Percentiles rank a stretch among this genome's conserved stretches.
Conservation (phyloP, 2,329 filamentous ascomycete genomes). For the Elsinoe arachidis region DNA sequence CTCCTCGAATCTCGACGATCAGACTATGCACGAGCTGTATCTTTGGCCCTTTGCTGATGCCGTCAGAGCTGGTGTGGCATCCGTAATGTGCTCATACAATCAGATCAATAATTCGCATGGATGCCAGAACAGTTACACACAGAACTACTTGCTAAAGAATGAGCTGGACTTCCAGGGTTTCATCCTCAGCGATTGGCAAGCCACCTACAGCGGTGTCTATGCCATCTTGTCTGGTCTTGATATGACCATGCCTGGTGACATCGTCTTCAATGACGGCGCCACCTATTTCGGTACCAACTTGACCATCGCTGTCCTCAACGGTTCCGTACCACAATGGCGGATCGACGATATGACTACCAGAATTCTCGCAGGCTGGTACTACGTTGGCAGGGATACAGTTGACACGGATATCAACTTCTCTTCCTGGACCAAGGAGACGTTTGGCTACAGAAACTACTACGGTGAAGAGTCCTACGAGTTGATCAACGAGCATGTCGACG, state of each 20-base stretch:
- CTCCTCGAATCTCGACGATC: conserved; percentile 56
- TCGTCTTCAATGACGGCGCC: conserved; percentile 19
- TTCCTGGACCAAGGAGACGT: conserved; percentile 46
- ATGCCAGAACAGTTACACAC: conserved; percentile 50
- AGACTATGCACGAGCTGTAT: conserved; percentile 42
- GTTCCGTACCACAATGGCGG: conserved; percentile 26
- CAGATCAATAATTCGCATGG: conserved; percentile 71
- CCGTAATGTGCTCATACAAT: conserved; percentile 54
- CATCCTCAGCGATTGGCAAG: conserved; percentile 59
- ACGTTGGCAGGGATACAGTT: conserved; percentile 39
- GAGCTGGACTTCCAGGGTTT: conserved; percentile 62
- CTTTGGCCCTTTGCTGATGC: conserved; percentile 59
- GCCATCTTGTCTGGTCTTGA: conserved; percentile 54
- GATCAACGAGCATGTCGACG: conserved; percentile 71
- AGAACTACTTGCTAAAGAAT: conserved; percentile 60
- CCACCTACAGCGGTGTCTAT: conserved; percentile 49
- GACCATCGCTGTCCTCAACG: conserved; percentile 23
- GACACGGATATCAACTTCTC: conserved; percentile 38
- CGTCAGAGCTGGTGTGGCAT: conserved; percentile 47
- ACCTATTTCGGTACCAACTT: conserved; percentile 22
- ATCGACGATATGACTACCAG: conserved; percentile 37
- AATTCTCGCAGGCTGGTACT: conserved; percentile 43
- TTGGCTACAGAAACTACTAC: conserved; percentile 56
- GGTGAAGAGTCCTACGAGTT: conserved; percentile 51
- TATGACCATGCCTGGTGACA: conserved; percentile 56